Evolutionary conservation across 768 basidiomycete species (phyloP), one percentile per base, ranked within the genome.

Genomic region (Inosperma sp.): DNA sequence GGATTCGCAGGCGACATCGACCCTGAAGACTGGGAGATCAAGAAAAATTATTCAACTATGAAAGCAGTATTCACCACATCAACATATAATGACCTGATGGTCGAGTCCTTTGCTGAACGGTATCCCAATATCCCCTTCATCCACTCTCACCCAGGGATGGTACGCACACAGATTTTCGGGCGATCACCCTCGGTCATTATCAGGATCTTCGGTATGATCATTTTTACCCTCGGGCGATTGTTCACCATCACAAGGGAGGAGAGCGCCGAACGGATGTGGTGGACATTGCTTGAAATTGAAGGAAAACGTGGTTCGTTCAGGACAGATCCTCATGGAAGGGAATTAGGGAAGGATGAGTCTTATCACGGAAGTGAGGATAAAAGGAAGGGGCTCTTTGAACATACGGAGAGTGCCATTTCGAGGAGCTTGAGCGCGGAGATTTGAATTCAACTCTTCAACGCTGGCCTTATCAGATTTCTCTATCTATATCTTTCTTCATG

Each of bases 31-130:
- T 65, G 79, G 29, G 75, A 73, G 2, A 56, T 80, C 49, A 73
- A 72, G 65, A 76, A 75, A 63, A 57, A 30, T 27, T 79, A 67
- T 58, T 63, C 60, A 5, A 39, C 69, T 3, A 7, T 43, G 4
- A 67, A 64, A 3, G 71, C 72, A 2, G 67, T 63, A 0, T 16
- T 52, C 27, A 47, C 62, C 0, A 65, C 66, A 1, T 56, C 66
- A 21, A 73, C 75, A 1, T 79, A 79, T 55, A 79, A 71, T 52
- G 77, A 80, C 60, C 58, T 75, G 16, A 73, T 75, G 71, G 56
- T 78, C 23, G 68, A 77, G 67, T 63, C 68, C 45, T 72, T 70
- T 44, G 61, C 71, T 0, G 56, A 56, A 3, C 65, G 58, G 8
- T 56, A 75, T 29, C 73, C 73, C 6, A 57, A 34, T 9, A 49